Evolutionary conservation across 2,329 filamentous ascomycete species (phyloP), one percentile per base, ranked within the genome.

Genomic region (Penicillium palitans): DNA sequence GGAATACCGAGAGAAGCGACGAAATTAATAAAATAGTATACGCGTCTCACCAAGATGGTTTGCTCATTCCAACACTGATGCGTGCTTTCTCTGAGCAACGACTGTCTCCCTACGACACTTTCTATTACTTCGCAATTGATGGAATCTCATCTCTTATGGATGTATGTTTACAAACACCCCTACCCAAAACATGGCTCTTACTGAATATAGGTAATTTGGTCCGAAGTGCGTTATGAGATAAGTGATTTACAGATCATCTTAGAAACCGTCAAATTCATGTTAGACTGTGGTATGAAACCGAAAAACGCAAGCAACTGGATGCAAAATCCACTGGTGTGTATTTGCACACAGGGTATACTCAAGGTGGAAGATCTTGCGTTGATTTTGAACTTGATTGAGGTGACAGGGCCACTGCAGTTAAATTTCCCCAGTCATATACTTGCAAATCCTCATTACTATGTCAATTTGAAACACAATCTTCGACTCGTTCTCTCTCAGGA

Each of bases 401-500:
- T 39, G n/a, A 39, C 17, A 39, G 37, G 37, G n/a, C 37, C 37
- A 39, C 37, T 39, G 4, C 37, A 39, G 37, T 39, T 39, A 19
- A 5, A 19, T 19, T 1, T 4, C 8, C 8, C 3, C 37, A 0
- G 7, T n/a, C 2, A 19, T 19, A 0, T 19, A 39, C 10, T 17
- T 39, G 10, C 8, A 9, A 12, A 0, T 39, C 1, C 9, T 19
- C 37, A n/a, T 8, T 0, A 6, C 9, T 39, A 19, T 12, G 37
- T 5, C n/a, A 39, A 39, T 39, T 39, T 39, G 5, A 58, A 54
- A 19, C 17, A 21, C 12, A 58, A 58, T n/a, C 6, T 58, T 24
- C 29, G 39, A 7, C 51, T 41, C 6, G 13, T 58, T 7, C 39
- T 54, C 27, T 17, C 12, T 12, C 39, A 54, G 7, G 44, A 45